phyloP scores from a whole-genome alignment of 1,284 basidiomycete genomes.

The Ustilago esculenta region DNA sequence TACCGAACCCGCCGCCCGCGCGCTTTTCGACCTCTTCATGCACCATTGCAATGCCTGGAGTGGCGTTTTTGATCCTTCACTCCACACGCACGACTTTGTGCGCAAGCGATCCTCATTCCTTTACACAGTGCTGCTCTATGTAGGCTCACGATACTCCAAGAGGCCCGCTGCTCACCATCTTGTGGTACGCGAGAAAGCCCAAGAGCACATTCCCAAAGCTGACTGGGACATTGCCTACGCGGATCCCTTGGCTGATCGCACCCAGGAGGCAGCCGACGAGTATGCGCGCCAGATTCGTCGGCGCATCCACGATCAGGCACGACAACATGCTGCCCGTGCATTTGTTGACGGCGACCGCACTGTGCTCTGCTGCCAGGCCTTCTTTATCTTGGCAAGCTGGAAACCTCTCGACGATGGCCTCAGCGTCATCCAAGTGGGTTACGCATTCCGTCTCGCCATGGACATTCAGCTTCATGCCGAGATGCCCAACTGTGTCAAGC shows the following conservation, averaged over 20 bases:
- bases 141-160: slow-evolving; percentile 27
- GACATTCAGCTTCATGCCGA: slow-evolving; percentile 48
- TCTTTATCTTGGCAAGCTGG: slow-evolving; percentile 49
- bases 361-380: slow-evolving; percentile 43
- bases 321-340: slow-evolving; percentile 41
- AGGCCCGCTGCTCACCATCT: slow-evolving; percentile 41
- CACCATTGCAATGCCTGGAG: slow-evolving; percentile 37
- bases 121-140: slow-evolving; percentile 47
- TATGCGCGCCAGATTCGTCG: slow-evolving; percentile 35
- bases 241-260: slow-evolving; percentile 19
- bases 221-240: slow-evolving; percentile 42
- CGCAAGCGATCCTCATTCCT: slow-evolving; percentile 47
- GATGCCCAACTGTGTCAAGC: slow-evolving; percentile 50
- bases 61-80: slow-evolving; percentile 33
- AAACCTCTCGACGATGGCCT: slow-evolving; percentile 50
- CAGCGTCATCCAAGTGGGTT: slow-evolving; percentile 44
- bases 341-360: slow-evolving; percentile 51
- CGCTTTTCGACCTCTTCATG: slow-evolving; percentile 47
- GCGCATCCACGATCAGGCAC: slow-evolving; percentile 34
- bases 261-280: slow-evolving; percentile 23
- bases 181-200: slow-evolving; percentile 24
- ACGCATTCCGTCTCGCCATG: slow-evolving; percentile 50
- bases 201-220: slow-evolving; percentile 11
- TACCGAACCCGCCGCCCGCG: slow-evolving; percentile 39
- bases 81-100: slow-evolving; percentile 51